These are phyloP conservation scores for Penicillium flavigenum DNA, from an alignment of 495 filamentous ascomycete genomes.

Conservation along the genomic window DNA sequence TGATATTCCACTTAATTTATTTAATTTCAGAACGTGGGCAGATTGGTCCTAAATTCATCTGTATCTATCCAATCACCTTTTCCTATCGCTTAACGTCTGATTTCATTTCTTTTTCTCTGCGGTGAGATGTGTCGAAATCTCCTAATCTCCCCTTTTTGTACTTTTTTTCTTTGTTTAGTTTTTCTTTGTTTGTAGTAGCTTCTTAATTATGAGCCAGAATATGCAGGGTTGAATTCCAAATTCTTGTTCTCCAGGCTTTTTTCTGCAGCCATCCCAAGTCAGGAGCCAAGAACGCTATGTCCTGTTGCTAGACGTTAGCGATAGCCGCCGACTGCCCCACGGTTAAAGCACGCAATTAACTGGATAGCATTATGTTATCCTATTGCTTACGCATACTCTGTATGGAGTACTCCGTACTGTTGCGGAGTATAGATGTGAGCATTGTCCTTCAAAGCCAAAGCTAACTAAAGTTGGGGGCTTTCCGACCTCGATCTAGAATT, in stretches of 20 bases:
- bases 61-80: not conserved
- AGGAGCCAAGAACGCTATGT: conserved; percentile 13
- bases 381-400: not conserved
- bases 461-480: not conserved
- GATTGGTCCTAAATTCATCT: conserved; percentile 11
- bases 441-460: not conserved
- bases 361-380: not conserved
- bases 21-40: conserved; percentile 1
- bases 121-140: conserved; percentile 7
- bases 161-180: not conserved
- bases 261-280: not conserved
- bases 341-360: conserved; percentile 7
- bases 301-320: conserved; percentile 23
- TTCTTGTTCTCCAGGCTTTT: not conserved
- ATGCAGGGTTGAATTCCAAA: conserved; percentile 14
- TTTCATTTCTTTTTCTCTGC: conserved; percentile 1
- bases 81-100: conserved; percentile 2
- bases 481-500: not conserved
- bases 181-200: conserved; percentile 5
- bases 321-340: conserved; percentile 29
- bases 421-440: not conserved
- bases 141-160: not conserved
- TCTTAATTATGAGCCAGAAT: not conserved
- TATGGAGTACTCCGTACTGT: not conserved
- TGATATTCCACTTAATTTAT: not conserved